Evolutionary conservation across 148 eudicot genomes (phyloP).

Genomic region (Euryodendron excelsum): DNA sequence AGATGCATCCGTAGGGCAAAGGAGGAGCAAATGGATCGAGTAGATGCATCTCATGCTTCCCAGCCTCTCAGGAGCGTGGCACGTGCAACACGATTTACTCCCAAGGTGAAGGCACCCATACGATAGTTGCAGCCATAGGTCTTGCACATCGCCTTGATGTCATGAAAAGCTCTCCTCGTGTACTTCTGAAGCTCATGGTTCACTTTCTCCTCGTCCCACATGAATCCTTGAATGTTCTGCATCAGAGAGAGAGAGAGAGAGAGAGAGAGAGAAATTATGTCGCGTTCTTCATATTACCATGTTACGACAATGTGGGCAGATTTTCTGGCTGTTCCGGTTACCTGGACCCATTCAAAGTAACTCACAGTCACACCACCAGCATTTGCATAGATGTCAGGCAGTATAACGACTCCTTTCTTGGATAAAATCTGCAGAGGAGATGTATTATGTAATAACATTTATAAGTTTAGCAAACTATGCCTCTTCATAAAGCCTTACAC

Average conservation of each 20-base stretch:
- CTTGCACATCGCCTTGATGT: constrained; percentile 39
- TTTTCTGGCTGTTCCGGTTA: constrained; percentile 2
- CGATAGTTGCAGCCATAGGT: constrained; percentile 35
- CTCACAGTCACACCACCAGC: constrained; percentile 60
- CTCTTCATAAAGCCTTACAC: background rate
- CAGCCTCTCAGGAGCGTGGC: constrained; percentile 41
- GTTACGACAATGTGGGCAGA: too few species aligned
- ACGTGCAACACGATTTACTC: constrained; percentile 42
- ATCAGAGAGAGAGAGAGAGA: too few species aligned
- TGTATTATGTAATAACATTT: background rate
- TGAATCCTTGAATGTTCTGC: constrained; percentile 47
- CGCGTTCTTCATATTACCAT: too few species aligned
- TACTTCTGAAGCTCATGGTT: constrained; percentile 37
- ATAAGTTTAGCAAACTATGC: background rate
- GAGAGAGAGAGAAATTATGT: too few species aligned
- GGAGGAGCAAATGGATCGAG: too few species aligned
- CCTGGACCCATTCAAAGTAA: constrained; percentile 63
- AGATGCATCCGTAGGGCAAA: too few species aligned
- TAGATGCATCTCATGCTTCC: constrained; percentile 41
- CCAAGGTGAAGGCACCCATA: constrained; percentile 44
- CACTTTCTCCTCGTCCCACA: constrained; percentile 51
- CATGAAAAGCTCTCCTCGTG: constrained; percentile 34
- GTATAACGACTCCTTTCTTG: constrained; percentile 43
- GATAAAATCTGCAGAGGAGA: constrained; percentile 34
- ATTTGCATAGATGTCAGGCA: constrained; percentile 55